Base-by-base conservation (phyloP, 306 rosid genomes). In the Vigna hirtella region DNA sequence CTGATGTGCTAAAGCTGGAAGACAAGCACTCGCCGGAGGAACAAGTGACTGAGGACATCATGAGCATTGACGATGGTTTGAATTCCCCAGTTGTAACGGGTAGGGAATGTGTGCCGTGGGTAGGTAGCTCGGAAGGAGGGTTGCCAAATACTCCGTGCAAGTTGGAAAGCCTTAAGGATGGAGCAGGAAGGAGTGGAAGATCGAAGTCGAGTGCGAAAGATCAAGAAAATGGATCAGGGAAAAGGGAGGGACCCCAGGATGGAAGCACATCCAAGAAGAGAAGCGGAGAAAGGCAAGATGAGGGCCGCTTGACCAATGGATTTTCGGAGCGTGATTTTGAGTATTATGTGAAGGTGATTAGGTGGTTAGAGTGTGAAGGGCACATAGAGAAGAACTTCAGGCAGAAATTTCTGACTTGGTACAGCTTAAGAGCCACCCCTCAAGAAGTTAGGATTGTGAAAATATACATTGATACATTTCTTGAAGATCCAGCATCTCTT, bases 391-490 rank as follows among this genome's bases (percentile, higher is more conserved):
- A 93, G 93, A 89, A 87, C 85, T 93, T 96, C 87, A 89, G 98
- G 89, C 97, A 91, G 88, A 96, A 91, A 57, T 92, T 96, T 83
- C 89, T 96, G 77, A 96, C 98, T 58, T 96, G 98, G 99, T 96
- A 87, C 73, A 91, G 98, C 85, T 86, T 96, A 82, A 93, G 96
- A 84, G 96, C 99, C 55, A 88, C 91, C 6, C 56, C 86, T 4
- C 94, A 90, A 51, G 96, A 96, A 81, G 79, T 84, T n/a, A 90
- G 89, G 84, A 80, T 96, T 62, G 97, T 96, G 81, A 93, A 90
- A 85, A 88, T 90, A 65, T 96, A 90, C 55, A 78, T 93, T 24
- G 91, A 96, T 78, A 88, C 88, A 20, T 91, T 96, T 64, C 83
- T 76, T 9, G 97, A 86, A 78, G 98, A 93, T 70, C 98, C 98